Evolutionary conservation across 1,284 basidiomycete species (phyloP).

Genomic region (Puccinia hordei): DNA sequence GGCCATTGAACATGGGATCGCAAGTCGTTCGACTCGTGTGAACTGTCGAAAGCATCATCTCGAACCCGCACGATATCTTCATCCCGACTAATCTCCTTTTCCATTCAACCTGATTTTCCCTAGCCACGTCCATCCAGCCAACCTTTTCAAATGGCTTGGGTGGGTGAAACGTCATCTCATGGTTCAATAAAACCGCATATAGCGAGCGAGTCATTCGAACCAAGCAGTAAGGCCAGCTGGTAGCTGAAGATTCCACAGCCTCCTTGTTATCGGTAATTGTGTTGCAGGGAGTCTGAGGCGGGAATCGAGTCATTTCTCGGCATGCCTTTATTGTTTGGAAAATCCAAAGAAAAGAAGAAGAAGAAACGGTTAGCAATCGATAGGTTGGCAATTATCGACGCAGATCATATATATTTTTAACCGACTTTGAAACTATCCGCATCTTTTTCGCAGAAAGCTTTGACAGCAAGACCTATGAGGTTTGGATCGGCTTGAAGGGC

Average conservation of each 20-base stretch:
- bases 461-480: constrained; percentile 79
- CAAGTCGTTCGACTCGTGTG: background rate
- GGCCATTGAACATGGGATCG: constrained; percentile 54
- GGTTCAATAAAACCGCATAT: constrained; percentile 44
- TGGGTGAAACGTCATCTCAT: constrained; percentile 38
- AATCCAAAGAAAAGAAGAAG: background rate
- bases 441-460: constrained; percentile 90
- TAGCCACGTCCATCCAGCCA: constrained; percentile 26
- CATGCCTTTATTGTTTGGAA: constrained; percentile 10
- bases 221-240: background rate
- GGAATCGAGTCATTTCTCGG: constrained; percentile 37
- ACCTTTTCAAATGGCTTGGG: constrained; percentile 48
- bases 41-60: constrained; percentile 80
- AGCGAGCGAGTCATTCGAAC: constrained; percentile 41
- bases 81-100: constrained; percentile 37
- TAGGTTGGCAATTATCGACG: background rate
- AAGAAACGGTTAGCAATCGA: background rate
- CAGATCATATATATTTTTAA: no score
- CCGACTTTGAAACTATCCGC: constrained; percentile 79
- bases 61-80: constrained; percentile 71
- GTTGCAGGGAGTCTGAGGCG: constrained; percentile 17
- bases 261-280: background rate
- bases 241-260: background rate
- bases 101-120: constrained; percentile 36
- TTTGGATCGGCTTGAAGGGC: constrained; percentile 69